Conservation (phyloP, 257 asterid species). For the Prunella vulgaris region DNA sequence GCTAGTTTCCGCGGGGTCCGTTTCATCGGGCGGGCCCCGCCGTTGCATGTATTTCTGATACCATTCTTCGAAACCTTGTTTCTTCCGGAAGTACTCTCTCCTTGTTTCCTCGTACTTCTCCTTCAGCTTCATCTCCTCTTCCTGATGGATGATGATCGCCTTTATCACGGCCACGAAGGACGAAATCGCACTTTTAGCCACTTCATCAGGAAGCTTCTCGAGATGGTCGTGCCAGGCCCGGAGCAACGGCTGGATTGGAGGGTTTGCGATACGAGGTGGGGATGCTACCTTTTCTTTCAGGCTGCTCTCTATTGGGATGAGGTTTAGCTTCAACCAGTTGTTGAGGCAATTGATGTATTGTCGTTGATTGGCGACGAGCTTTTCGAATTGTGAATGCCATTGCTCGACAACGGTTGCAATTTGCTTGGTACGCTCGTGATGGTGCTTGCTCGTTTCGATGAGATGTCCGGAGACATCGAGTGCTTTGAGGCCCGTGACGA, state of each 20-base stretch:
- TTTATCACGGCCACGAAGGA: conserved; percentile 82
- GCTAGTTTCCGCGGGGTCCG: conserved; percentile 34
- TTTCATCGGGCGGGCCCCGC: conserved; percentile 36
- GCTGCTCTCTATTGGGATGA: conserved; percentile 80
- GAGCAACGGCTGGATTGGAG: conserved; percentile 80
- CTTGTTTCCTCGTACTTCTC: conserved; percentile 81
- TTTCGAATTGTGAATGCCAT: conserved; percentile 77
- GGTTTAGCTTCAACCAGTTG: conserved; percentile 83
- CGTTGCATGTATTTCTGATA: conserved; percentile 60
- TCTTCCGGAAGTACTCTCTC: conserved; percentile 67
- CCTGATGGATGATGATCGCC: conserved; percentile 70
- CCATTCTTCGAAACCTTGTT: conserved; percentile 84
- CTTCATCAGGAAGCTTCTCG: conserved; percentile 90
- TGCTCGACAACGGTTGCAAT: conserved; percentile 57
- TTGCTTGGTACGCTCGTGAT: conserved; percentile 80
- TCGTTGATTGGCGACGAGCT: conserved; percentile 59
- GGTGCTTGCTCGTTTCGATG: conserved; percentile 71
- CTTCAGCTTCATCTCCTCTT: conserved; percentile 85
- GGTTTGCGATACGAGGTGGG: conserved; percentile 50
- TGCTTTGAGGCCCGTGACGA: conserved; percentile 64
- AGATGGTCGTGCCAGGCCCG: conserved; percentile 76
- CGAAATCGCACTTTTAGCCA: conserved; percentile 68
- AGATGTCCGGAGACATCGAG: conserved; percentile 57
- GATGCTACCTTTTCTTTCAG: conserved; percentile 66
- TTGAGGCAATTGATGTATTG: conserved; percentile 57